Conservation (phyloP, 108 stramenopile species). For the Cyclotella cryptica region DNA sequence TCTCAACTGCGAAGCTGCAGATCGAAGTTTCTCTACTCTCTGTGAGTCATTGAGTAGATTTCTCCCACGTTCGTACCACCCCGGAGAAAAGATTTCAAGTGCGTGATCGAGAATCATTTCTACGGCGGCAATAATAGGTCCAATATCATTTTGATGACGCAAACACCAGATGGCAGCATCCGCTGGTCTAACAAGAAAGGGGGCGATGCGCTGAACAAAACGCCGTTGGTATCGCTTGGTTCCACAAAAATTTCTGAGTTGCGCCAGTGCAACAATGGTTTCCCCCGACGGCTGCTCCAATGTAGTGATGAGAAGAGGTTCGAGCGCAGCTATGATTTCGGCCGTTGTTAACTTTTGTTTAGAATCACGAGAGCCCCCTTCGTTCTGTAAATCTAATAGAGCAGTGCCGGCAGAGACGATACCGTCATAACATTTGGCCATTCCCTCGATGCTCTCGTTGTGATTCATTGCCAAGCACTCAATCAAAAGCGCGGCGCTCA, state of each 20-base stretch:
- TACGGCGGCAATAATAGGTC: slow-evolving; percentile 80
- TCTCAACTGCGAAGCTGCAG: slow-evolving; percentile 68
- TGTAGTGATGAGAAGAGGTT: slow-evolving; percentile 83
- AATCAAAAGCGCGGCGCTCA: slow-evolving; percentile 73
- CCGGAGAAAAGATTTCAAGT: slow-evolving; percentile 73
- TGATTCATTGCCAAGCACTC: slow-evolving; percentile 75
- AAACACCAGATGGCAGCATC: slow-evolving; percentile 85
- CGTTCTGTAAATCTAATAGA: slow-evolving; percentile 58
- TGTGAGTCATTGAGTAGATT: slow-evolving; percentile 72
- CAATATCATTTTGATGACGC: slow-evolving; percentile 89
- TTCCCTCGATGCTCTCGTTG: slow-evolving; percentile 83
- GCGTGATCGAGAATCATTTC: slow-evolving; percentile 87
- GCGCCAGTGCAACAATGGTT: slow-evolving; percentile 64
- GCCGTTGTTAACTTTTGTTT: slow-evolving; percentile 52
- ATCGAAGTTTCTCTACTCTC: slow-evolving; percentile 69
- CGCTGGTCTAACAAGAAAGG: slow-evolving; percentile 79
- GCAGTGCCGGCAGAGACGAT: slow-evolving; percentile 86
- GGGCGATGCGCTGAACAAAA: slow-evolving; percentile 89
- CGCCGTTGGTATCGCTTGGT: slow-evolving; percentile 84
- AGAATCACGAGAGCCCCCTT: slow-evolving; percentile 1
- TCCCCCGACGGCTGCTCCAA: slow-evolving; percentile 85
- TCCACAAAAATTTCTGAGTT: slow-evolving; percentile 74
- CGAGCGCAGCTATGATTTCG: slow-evolving; percentile 74
- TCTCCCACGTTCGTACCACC: slow-evolving; percentile 85
- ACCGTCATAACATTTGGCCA: slow-evolving; percentile 90